Base-by-base conservation (phyloP, 2,329 filamentous ascomycete genomes). In the Celoporthe dispersa region DNA sequence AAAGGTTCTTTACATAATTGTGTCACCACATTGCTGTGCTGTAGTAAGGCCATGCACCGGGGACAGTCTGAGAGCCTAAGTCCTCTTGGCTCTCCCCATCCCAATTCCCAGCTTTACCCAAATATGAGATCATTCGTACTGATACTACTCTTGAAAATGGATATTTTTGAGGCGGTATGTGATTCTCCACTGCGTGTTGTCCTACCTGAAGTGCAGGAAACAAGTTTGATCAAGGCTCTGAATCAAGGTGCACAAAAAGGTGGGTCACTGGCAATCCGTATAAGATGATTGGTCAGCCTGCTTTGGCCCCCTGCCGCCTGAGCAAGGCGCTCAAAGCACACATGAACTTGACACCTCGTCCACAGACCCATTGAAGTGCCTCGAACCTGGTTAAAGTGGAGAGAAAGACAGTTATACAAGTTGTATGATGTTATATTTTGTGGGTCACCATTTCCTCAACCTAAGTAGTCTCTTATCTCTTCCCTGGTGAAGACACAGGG, bases 221-320 rank as follows among this genome's bases (percentile, higher is more conserved):
- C 39, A 25, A 25, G 14, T 28, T 28, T 31, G n/a, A 25, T 37
- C 31, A 9, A 19, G n/a, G 33, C 33, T 39, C 31, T 37, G 35
- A 22, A n/a, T 41, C 33, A 35, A 62, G 22, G 31, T 22, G 19
- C 28, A 37, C 39, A 14, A 44, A 66, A 60, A 59, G 22, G 51
- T 57, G 64, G 55, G 53, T 28, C 37, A 48, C 16, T 64, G 16
- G 9, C 7, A 12, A 14, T 59, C 64, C 55, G 25, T 66, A 55
- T 66, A 66, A 66, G 64, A 66, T 48, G 53, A 66, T 66, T 66
- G 51, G 64, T 44, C 64, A 60, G 64, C 53, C 51, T 66, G 33
- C 53, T 41, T 55, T 31, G 14, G 3, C 25, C 59, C 59, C 19
- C 14, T 37, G 28, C 16, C 8, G 16, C 57, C 55, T 3, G 57